A percentile compares a stretch with the other conserved stretches of the same genome.
phyloP scores from a whole-genome alignment of 352 stramenopile species.

The Phytophthora macrochlamydospora region DNA sequence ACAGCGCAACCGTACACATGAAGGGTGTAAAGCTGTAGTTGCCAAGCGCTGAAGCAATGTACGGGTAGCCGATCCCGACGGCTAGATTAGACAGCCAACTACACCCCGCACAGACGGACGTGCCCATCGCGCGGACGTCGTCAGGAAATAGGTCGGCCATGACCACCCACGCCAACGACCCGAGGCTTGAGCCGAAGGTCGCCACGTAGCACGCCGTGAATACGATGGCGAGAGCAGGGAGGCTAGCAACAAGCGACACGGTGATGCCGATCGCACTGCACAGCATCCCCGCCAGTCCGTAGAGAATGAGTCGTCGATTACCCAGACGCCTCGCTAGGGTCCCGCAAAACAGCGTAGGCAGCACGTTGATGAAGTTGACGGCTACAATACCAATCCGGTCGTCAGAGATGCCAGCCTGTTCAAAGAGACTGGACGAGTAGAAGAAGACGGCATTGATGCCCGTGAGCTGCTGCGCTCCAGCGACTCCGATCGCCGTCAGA shows the following conservation, averaged over 20 bases:
- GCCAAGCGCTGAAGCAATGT: slow-evolving; percentile 23
- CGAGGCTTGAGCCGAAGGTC: slow-evolving; percentile 34
- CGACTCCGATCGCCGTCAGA: slow-evolving; percentile 50
- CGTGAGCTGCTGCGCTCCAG: slow-evolving; percentile 53
- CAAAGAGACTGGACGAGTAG: slow-evolving; percentile 72
- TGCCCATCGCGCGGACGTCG: slow-evolving; percentile 24
- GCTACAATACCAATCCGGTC: slow-evolving; percentile 58
- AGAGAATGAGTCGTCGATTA: slow-evolving; percentile 58
- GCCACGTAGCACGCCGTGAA: slow-evolving; percentile 43
- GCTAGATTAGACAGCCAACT: slow-evolving; percentile 47
- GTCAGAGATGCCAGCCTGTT: slow-evolving; percentile 56
- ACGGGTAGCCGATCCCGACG: slow-evolving; percentile 50
- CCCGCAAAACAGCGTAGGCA: slow-evolving; percentile 51
- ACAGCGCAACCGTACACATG: slow-evolving; percentile 38
- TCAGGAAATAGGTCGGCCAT: slow-evolving; percentile 33
- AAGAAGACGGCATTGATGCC: slow-evolving; percentile 78
- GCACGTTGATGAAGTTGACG: slow-evolving; percentile 61
- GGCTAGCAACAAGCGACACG: slow-evolving; percentile 24
- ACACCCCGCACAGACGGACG: slow-evolving; percentile 11
- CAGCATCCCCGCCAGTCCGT: slow-evolving; percentile 56
- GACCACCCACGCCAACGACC: slow-evolving; percentile 29
- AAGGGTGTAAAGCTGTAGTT: slow-evolving; percentile 49
- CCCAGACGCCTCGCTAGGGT: slow-evolving; percentile 41
- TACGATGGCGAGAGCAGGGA: slow-evolving; percentile 34
- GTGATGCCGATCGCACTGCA: slow-evolving; percentile 54